phyloP scores from a whole-genome alignment of 1,139 yeast genomes.

The Pichia kudriavzevii region DNA sequence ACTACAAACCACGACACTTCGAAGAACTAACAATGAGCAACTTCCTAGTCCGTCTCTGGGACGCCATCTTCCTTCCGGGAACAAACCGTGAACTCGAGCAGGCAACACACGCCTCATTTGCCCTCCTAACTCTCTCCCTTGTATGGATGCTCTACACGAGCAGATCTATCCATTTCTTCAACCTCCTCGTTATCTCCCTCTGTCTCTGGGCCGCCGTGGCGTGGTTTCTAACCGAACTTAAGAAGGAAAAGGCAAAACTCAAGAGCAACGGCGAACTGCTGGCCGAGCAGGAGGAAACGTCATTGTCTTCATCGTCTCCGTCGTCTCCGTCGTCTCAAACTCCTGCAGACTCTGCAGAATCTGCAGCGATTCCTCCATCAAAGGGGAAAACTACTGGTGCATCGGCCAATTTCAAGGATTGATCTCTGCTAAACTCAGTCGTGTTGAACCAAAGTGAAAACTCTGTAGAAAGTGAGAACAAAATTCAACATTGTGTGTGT shows the following conservation, averaged over 20 bases:
- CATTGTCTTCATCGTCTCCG: no score
- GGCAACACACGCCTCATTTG: slow-evolving; percentile 73
- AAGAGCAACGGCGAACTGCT: slow-evolving; percentile 34
- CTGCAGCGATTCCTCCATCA: no score
- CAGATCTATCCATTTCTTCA: slow-evolving; percentile 67
- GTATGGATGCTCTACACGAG: slow-evolving; percentile 54
- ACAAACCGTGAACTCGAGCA: slow-evolving; percentile 76
- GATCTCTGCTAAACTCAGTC: no score
- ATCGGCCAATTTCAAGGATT: no score
- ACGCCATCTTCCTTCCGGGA: slow-evolving; percentile 90
- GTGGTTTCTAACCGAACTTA: slow-evolving; percentile 80
- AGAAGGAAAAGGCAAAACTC: slow-evolving; percentile 36
- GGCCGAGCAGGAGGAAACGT: no score
- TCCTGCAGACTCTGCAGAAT: no score
- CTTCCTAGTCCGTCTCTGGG: slow-evolving; percentile 73
- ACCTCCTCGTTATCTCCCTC: slow-evolving; percentile 60
- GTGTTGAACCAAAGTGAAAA: no score
- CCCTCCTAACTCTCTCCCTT: slow-evolving; percentile 46
- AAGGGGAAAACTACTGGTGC: no score
- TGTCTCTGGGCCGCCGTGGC: slow-evolving; percentile 72
- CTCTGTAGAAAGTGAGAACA: no score
- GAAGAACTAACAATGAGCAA: slow-evolving; percentile 23
- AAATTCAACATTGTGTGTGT: no score
- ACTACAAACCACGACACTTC: not conserved
- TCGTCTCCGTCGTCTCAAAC: no score